Percentiles rank a stretch among this genome's conserved stretches.
These are phyloP conservation scores for Clonostachys rhizophaga DNA, from an alignment of 2,329 filamentous ascomycete species.

Conservation along the genomic window DNA sequence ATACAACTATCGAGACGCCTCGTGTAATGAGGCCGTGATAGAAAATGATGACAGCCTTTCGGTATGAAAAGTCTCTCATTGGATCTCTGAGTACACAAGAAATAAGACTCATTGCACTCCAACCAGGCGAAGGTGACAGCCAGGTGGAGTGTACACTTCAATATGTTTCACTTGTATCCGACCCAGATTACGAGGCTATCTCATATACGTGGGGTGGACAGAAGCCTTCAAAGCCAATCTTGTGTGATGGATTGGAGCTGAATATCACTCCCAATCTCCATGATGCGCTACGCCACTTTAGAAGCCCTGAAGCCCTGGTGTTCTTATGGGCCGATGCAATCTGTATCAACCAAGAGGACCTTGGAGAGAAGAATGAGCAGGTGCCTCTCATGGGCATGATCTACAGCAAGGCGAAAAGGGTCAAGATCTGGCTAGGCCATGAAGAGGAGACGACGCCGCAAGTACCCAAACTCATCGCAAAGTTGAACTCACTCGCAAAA, in stretches of 20 bases:
- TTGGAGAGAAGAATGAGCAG: constrained; percentile 9
- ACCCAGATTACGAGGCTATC: neutral
- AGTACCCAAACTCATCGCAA: neutral
- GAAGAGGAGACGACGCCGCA: neutral
- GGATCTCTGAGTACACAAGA: neutral
- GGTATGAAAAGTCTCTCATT: neutral
- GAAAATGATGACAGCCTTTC: neutral
- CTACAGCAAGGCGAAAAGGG: constrained; percentile 7
- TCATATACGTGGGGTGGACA: neutral
- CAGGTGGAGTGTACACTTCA: neutral
- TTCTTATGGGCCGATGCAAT: constrained; percentile 14
- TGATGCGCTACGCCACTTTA: neutral
- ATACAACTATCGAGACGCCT: too few relatives aligned
- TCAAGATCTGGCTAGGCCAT: neutral
- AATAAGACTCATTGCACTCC: neutral
- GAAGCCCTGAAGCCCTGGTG: neutral
- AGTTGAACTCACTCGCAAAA: neutral
- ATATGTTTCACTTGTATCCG: neutral
- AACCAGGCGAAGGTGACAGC: neutral
- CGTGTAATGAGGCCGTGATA: too few relatives aligned
- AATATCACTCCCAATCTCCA: neutral
- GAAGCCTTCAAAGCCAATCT: neutral
- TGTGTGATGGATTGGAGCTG: neutral
- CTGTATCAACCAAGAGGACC: constrained; percentile 13
- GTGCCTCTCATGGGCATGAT: constrained; percentile 13